phyloP scores from a whole-genome alignment of 2,329 filamentous ascomycete species.

The Alternaria rosae region DNA sequence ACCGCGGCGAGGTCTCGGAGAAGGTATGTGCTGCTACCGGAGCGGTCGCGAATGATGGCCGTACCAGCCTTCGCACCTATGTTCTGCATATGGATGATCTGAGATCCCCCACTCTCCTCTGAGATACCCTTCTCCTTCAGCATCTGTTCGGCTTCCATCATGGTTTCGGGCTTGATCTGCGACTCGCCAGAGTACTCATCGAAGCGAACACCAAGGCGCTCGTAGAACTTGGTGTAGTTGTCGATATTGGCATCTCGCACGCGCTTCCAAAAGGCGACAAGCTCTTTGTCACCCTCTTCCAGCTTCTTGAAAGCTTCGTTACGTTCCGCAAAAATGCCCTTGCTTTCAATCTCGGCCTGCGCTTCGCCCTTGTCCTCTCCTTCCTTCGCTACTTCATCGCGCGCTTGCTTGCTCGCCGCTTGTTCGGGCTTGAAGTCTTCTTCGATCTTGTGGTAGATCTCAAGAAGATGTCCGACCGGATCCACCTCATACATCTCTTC shows the following conservation, averaged over 20 bases:
- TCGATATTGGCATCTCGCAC: conserved; percentile 73
- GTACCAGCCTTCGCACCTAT: conserved; percentile 74
- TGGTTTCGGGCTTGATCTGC: conserved; percentile 71
- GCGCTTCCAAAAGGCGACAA: conserved; percentile 68
- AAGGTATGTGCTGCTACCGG: conserved; percentile 78
- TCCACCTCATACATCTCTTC: conserved; percentile 69
- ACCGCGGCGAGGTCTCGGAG: conserved; percentile 81
- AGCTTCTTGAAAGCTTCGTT: conserved; percentile 72
- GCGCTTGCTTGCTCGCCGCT: conserved; percentile 62
- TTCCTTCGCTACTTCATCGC: conserved; percentile 61
- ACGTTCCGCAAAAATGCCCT: conserved; percentile 41
- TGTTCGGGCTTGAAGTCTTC: conserved; percentile 65
- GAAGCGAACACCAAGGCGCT: conserved; percentile 74
- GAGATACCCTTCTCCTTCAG: conserved; percentile 71
- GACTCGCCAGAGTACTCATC: conserved; percentile 78
- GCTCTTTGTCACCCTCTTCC: conserved; percentile 70
- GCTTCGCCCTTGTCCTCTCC: conserved; percentile 53
- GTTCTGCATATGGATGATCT: conserved; percentile 75
- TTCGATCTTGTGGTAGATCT: conserved; percentile 73
- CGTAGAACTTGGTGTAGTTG: conserved; percentile 72
- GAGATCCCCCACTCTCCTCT: conserved; percentile 74
- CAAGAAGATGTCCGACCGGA: conserved; percentile 74
- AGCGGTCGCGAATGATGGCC: conserved; percentile 74
- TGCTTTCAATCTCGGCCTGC: conserved; percentile 37
- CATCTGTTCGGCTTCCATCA: conserved; percentile 68